Evolutionary conservation across 495 filamentous ascomycete genomes (phyloP).

Genomic region (Massariosphaeria phaeospora): DNA sequence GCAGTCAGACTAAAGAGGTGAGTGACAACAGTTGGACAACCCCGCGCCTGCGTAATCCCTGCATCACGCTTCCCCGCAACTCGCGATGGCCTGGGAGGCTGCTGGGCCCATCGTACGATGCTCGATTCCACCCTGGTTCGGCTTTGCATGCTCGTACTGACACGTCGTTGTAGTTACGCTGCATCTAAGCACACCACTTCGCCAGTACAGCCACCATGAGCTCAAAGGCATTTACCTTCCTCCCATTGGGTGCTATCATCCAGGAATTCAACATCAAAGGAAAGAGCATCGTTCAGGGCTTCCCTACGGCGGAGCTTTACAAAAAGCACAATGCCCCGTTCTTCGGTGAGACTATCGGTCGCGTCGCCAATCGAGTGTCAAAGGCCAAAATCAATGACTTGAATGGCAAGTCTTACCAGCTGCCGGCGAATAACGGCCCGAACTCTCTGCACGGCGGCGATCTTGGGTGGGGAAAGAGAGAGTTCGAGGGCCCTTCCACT

Average conservation of each 20-base stretch:
- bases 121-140: no score
- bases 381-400: slow-evolving; percentile 63
- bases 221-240: slow-evolving; percentile 51
- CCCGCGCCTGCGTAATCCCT: no score
- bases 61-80: no score
- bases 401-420: slow-evolving; percentile 64
- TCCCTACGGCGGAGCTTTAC: slow-evolving; percentile 70
- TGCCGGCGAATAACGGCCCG: slow-evolving; percentile 68
- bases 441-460: slow-evolving; percentile 81
- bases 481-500: slow-evolving; percentile 70
- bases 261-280: slow-evolving; percentile 72
- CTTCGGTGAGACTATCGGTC: slow-evolving; percentile 92
- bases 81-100: no score
- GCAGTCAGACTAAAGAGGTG: neutral
- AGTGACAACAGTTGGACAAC: neutral
- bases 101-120: no score
- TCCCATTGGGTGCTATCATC: slow-evolving; percentile 83
- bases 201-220: no score
- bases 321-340: slow-evolving; percentile 64
- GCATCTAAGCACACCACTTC: no score
- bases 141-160: no score
- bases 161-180: no score
- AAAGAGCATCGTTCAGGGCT: slow-evolving; percentile 81
- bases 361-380: slow-evolving; percentile 81
- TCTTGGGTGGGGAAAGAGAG: slow-evolving; percentile 76